phyloP scores from a whole-genome alignment of 768 basidiomycete species.

The Russula virescens region DNA sequence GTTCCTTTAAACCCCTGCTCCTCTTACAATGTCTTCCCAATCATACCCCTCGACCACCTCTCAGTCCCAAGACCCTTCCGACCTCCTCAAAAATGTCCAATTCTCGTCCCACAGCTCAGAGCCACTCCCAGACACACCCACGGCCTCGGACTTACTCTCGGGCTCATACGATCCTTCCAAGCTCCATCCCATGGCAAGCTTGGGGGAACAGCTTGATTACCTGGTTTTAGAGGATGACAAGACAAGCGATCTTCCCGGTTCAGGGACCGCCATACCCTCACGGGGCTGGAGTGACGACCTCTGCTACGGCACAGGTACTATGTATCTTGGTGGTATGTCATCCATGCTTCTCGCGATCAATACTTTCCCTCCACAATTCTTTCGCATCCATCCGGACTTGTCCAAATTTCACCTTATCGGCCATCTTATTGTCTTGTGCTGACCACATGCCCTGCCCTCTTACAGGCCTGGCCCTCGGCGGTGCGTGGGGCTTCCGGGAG shows the following conservation, averaged over 20 bases:
- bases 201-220: constrained; percentile 94
- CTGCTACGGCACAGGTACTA: constrained; percentile 98
- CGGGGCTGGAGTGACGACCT: constrained; percentile 99
- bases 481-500: constrained; percentile 93
- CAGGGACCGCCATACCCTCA: constrained; percentile 85
- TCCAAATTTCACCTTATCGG: constrained; percentile 26
- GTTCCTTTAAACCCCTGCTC: not conserved
- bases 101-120: constrained; percentile 30
- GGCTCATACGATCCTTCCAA: constrained; percentile 86
- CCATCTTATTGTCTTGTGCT: constrained; percentile 65
- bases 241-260: constrained; percentile 82
- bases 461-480: constrained; percentile 90
- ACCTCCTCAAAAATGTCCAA: constrained; percentile 23
- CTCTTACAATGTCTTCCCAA: constrained; percentile 17
- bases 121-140: constrained; percentile 53
- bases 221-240: constrained; percentile 95
- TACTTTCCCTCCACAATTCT: constrained; percentile 27
- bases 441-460: constrained; percentile 70
- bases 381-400: constrained; percentile 56
- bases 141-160: constrained; percentile 82
- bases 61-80: constrained; percentile 11
- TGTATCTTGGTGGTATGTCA: constrained; percentile 91
- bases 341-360: constrained; percentile 24
- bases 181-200: constrained; percentile 88
- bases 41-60: constrained; percentile 1